Base-by-base conservation (phyloP, 1,139 yeast genomes). In the Scheffersomyces segobiensis region DNA sequence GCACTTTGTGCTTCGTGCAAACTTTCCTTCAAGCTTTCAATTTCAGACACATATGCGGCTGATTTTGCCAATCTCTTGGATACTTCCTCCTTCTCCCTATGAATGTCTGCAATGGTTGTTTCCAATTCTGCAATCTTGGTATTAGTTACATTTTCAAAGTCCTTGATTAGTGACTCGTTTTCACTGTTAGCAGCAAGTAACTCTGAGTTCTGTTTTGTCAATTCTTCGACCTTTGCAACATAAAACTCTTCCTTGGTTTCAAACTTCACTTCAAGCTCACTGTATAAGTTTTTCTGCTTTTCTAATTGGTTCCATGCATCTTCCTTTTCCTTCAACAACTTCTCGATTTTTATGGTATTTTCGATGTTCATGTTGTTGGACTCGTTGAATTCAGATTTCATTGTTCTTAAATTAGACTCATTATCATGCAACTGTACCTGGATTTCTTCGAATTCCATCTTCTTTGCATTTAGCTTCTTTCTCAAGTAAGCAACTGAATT, bases 321-420 rank as follows among this genome's bases (percentile, higher is more conserved):
- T 42, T 66, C 67, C 50, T 66, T 67, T 52, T 69, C 72, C 50
- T 62, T 61, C 46, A 60, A 53, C 19, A 68, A 56, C 3, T 51
- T 24, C 46, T 68, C 70, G 3, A 64, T 59, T 49, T 64, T 65
- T 8, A 53, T 50, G 19, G 62, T 59, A 52, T 54, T 53, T n/a
- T 62, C 69, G 22, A 61, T 51, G 52, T 63, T 66, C 12, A 61
- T 57, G 18, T 62, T 59, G 3, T 60, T 62, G 20, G 65, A 59
- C 14, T 57, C 56, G 6, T 60, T 55, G 12, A 64, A 55, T 56
- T 58, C 58, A 8, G 21, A 26, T 8, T 53, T 54, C 24, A 57
- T 52, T 5, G 52, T 20, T 18, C 24, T 18, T n/a, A 42, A 52
- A 21, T 53, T 24, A 19, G 46, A 19, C 5, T 46, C 47, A 10